Evolutionary conservation across 169 alveolate species (phyloP).

Genomic region (Babesia sp.): DNA sequence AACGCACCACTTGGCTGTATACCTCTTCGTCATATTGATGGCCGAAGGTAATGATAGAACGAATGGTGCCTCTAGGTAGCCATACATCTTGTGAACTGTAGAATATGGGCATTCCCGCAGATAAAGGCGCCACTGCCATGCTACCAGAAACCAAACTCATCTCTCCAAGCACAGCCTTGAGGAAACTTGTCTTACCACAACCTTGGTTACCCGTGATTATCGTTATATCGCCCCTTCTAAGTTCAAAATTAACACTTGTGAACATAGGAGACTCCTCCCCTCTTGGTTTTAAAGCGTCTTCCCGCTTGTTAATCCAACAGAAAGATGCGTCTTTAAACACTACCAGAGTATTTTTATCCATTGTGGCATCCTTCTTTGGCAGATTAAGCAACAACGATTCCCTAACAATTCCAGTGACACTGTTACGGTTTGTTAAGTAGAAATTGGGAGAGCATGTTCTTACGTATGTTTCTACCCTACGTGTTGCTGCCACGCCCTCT

Average conservation of each 20-base stretch:
- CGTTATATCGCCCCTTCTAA: conserved; percentile 46
- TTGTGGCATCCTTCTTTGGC: background rate
- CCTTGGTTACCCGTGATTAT: conserved; percentile 61
- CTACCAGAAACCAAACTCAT: conserved; percentile 61
- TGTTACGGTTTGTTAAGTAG: conserved; percentile 21
- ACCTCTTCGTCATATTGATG: conserved; percentile 38
- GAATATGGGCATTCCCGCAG: conserved; percentile 60
- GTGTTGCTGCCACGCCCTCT: conserved; percentile 19
- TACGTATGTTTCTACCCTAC: conserved; percentile 31
- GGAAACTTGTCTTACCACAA: conserved; percentile 61
- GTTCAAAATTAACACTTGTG: conserved; percentile 19
- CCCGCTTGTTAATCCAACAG: conserved; percentile 20
- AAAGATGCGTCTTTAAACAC: conserved; percentile 48
- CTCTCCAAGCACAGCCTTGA: conserved; percentile 65
- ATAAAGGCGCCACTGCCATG: conserved; percentile 64
- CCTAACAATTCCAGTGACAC: background rate
- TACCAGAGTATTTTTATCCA: conserved; percentile 17
- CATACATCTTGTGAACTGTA: conserved; percentile 65
- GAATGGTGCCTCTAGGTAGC: conserved; percentile 52
- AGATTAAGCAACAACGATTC: background rate
- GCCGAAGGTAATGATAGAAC: conserved; percentile 51
- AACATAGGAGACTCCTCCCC: background rate
- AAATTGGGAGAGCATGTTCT: conserved; percentile 54
- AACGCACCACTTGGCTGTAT: conserved; percentile 17
- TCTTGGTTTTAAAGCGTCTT: background rate